Percentiles rank a stretch among this genome's conserved stretches.
phyloP scores from a whole-genome alignment of 208 protist species.

The Trichomonas gallinae region DNA sequence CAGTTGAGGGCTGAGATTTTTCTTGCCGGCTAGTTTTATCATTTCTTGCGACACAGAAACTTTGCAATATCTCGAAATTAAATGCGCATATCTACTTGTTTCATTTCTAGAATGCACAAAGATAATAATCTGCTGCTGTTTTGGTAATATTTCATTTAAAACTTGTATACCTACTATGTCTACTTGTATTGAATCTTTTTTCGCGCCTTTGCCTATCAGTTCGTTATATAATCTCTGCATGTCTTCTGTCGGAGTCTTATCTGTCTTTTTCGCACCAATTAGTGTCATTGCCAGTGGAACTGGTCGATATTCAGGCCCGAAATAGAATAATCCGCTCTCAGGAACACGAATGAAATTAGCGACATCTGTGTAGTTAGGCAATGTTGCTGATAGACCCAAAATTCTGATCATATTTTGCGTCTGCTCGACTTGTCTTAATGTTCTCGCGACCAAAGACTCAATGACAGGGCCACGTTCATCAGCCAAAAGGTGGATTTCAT shows the following conservation, averaged over 20 bases:
- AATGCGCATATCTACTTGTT: conserved; percentile 77
- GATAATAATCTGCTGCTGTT: conserved; percentile 72
- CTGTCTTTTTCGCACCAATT: conserved; percentile 79
- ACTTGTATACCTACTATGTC: conserved; percentile 94
- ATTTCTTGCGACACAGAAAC: neutral
- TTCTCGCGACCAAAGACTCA: conserved; percentile 90
- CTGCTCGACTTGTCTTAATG: conserved; percentile 55
- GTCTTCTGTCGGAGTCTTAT: conserved; percentile 61
- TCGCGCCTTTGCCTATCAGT: neutral
- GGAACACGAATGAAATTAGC: conserved; percentile 85
- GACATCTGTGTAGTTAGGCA: conserved; percentile 98
- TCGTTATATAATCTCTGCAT: neutral
- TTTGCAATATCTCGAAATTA: conserved; percentile 41
- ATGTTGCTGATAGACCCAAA: conserved; percentile 92
- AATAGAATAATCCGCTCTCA: conserved; percentile 56
- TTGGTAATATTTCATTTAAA: conserved; percentile 42
- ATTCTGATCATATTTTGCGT: conserved; percentile 66
- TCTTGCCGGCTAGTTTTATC: neutral
- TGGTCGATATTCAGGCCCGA: conserved; percentile 61
- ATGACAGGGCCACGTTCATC: conserved; percentile 94
- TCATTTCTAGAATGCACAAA: conserved; percentile 98
- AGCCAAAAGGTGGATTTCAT: conserved; percentile 98
- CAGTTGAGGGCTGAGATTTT: conserved; percentile 48
- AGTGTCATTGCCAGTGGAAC: conserved; percentile 93
- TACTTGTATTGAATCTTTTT: conserved; percentile 41